phyloP scores from a whole-genome alignment of 169 alveolate genomes.

The Plasmodium knowlesi region DNA sequence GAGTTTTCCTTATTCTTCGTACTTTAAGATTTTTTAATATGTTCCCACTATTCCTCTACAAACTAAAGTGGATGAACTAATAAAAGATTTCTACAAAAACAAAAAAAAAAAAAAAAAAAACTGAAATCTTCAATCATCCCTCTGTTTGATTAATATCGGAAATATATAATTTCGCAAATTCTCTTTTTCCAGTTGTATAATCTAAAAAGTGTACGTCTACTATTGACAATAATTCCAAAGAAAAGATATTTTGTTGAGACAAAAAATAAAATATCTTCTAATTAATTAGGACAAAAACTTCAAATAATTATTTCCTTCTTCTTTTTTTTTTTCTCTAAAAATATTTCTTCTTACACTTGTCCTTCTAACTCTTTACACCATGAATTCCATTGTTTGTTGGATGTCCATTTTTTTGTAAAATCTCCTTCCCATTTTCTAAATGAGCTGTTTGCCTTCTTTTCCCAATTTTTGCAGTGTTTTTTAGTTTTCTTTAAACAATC shows the following conservation, averaged over 20 bases:
- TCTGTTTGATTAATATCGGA: neutral
- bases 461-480: neutral
- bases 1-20: neutral
- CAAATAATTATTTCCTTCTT: neutral
- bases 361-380: neutral
- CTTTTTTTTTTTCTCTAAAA: too few species aligned
- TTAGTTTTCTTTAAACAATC: neutral
- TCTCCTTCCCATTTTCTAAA: neutral
- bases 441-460: neutral
- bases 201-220: neutral
- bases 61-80: neutral
- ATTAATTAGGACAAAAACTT: neutral
- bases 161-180: neutral
- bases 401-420: neutral
- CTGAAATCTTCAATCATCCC: neutral
- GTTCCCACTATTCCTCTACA: neutral
- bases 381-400: neutral
- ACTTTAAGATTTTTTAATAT: neutral
- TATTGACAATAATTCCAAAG: neutral
- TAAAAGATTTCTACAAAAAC: neutral
- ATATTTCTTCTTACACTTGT: neutral
- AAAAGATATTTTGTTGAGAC: neutral
- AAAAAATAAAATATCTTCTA: neutral
- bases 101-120: too few species aligned
- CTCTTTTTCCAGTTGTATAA: neutral